Evolutionary conservation across 1,284 basidiomycete genomes (phyloP), one percentile per base, ranked within the genome.

Genomic region (Apiotrichum veenhuisii): DNA sequence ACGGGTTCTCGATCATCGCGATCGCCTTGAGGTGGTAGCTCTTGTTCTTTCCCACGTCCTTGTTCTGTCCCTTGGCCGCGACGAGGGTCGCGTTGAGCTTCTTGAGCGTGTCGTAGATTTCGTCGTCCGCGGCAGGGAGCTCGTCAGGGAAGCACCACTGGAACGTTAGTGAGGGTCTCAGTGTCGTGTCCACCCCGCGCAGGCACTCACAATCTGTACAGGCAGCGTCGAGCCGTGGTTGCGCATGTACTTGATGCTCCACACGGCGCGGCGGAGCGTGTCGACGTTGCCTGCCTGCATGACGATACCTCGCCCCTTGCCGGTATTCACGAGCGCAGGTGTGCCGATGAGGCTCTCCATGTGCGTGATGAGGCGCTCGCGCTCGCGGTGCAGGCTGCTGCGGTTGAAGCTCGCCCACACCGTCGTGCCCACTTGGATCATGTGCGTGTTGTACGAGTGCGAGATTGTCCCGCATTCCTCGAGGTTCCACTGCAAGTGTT

Each of bases 211-310:
- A 42, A 74, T 65, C 53, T 78, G 71, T 0, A 77, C 76, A n/a
- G 79, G 78, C 14, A 80, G 65, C 10, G 59, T 66, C 22, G 65
- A 68, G 7, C 68, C 66, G 55, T 76, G 74, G 10, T 53, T 56
- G 47, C 79, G 66, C 33, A 80, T 54, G 63, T 80, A 73, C 36
- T 68, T 58, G 23, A 80, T 69, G 18, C 71, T 72, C 65, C 77
- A 74, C 44, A 76, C 66, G 11, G 78, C 78, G 25, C 79, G 71
- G 37, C 67, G 53, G 15, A 80, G 71, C 0, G 79, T 80, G 64
- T 80, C 79, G 48, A 75, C 77, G 62, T 81, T 80, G 7, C 80
- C 80, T n/a, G 79, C 79, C 23, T 78, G 76, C 65, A 77, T 76
- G 27, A 81, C 78, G 42, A 81, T 75, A 1, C 80, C 79, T 27